Conservation (phyloP, 1,284 basidiomycete species). For the Cutaneotrichosporon sp. region DNA sequence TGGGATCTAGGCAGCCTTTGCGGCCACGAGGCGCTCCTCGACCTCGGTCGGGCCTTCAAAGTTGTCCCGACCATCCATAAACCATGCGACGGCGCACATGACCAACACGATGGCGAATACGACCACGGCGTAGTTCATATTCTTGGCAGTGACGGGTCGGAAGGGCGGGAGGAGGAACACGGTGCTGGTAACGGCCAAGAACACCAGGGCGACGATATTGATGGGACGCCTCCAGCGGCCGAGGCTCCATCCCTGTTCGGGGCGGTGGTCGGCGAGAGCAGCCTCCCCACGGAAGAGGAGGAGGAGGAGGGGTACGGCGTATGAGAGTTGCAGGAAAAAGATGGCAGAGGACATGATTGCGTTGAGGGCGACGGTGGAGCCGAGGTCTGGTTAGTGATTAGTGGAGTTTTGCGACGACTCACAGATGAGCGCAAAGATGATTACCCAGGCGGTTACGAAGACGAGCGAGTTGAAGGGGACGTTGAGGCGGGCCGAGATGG, state of each 20-base stretch:
- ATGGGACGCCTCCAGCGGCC: slow-evolving; percentile 43
- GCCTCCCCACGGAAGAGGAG: slow-evolving; percentile 52
- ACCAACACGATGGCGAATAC: slow-evolving; percentile 42
- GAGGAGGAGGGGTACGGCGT: slow-evolving; percentile 50
- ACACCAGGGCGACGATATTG: slow-evolving; percentile 51
- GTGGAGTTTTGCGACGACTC: background rate
- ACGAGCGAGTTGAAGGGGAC: slow-evolving; percentile 33
- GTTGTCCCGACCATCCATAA: slow-evolving; percentile 48
- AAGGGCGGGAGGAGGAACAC: slow-evolving; percentile 58
- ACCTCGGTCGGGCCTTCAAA: slow-evolving; percentile 52
- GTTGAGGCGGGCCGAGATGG: slow-evolving; percentile 26
- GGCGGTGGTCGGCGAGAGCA: slow-evolving; percentile 40
- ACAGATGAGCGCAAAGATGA: slow-evolving; percentile 30
- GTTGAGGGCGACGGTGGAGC: slow-evolving; percentile 35
- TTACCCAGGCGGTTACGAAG: slow-evolving; percentile 37
- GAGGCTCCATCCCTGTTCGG: slow-evolving; percentile 43
- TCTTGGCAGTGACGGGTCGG: slow-evolving; percentile 45
- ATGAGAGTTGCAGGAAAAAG: slow-evolving; percentile 34
- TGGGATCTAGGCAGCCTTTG: slow-evolving; percentile 8
- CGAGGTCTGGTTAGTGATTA: slow-evolving; percentile 38
- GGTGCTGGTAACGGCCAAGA: slow-evolving; percentile 53
- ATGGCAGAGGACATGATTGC: slow-evolving; percentile 41
- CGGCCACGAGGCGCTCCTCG: slow-evolving; percentile 21
- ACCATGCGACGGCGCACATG: slow-evolving; percentile 47
- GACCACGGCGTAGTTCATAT: slow-evolving; percentile 56